Base-by-base conservation (phyloP, 176 grass and related monocot species). In the Rhynchospora breviuscula region DNA sequence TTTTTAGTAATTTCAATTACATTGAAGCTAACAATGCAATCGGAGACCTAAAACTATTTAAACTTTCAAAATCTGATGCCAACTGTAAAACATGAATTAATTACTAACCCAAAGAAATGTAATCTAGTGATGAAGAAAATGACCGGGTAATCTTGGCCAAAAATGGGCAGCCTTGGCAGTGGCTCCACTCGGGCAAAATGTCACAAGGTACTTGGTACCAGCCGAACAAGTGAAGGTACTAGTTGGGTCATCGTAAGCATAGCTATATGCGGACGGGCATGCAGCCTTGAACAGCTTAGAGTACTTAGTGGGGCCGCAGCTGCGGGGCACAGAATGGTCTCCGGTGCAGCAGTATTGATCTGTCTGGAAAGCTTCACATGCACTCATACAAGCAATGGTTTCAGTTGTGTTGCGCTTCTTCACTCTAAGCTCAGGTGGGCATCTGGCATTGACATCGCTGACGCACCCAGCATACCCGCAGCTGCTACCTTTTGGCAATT, bases 201-300 rank as follows among this genome's bases (percentile, higher is more conserved):
- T 95, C 79, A 93, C 43, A 58, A 88, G 62, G 86, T 93, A 98
- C 54, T 89, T 83, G 35, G 86, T 85, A 18, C 91, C 88, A 53
- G 89, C 54, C 76, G 84, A 83, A 79, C 93, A 98, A 19, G 93
- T 98, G 89, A 95, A 93, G 35, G 93, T 98, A 88, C 89, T 93
- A 44, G 96, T 98, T 45, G 91, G 88, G 51, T 98, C 93, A 66
- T 95, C 95, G 84, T 95, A 95, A 31, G 96, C 93, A 93, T 91
- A 98, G 89, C 89, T 95, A 87, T 98, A 91, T 17, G 93, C 92
- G 0, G 88, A 83, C 14, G 91, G 89, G 89, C 95, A 95, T 46
- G 93, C 93, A 7, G 79, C 76, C 85, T 95, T 98, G 91, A 98
- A 98, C 59, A 98, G 47, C 88, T 23, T 61, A 2, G 93, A 98